These are phyloP conservation scores for Fagopyrum esculentum DNA, from an alignment of 148 eudicot genomes.

Conservation along the genomic window DNA sequence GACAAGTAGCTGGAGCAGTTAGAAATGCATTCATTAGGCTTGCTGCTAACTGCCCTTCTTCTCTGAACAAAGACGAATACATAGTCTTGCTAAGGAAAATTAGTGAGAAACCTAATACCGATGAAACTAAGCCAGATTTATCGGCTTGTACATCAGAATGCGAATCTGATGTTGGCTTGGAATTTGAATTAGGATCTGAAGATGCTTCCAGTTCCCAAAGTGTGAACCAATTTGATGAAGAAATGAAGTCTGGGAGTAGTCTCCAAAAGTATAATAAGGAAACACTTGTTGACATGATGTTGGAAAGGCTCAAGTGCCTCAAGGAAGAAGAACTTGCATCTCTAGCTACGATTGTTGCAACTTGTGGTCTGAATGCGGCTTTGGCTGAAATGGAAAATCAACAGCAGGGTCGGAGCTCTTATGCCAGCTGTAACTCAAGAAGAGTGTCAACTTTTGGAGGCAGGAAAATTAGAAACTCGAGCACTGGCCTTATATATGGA, in stretches of 20 bases:
- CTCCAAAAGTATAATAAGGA: constrained; percentile 41
- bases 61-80: constrained; percentile 60
- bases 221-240: constrained; percentile 2
- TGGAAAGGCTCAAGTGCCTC: constrained; percentile 64
- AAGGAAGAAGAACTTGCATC: constrained; percentile 91
- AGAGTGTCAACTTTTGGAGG: constrained; percentile 27
- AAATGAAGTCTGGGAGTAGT: constrained; percentile 26
- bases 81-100: constrained; percentile 64
- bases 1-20: constrained; percentile 84
- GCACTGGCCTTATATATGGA: constrained; percentile 19
- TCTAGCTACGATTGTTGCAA: constrained; percentile 86
- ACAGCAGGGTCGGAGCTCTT: constrained; percentile 2
- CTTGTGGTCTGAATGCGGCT: constrained; percentile 87
- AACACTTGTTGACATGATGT: constrained; percentile 67
- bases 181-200: constrained; percentile 27
- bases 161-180: constrained; percentile 49
- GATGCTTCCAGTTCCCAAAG: constrained; percentile 23
- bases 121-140: constrained; percentile 30
- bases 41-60: constrained; percentile 41
- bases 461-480: constrained; percentile 13
- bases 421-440: constrained; percentile 9
- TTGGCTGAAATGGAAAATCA: constrained; percentile 42
- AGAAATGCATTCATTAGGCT: constrained; percentile 70
- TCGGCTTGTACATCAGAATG: constrained; percentile 35
- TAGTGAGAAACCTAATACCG: constrained; percentile 60